Evolutionary conservation across 2,329 filamentous ascomycete species (phyloP), one percentile per base, ranked within the genome.

Genomic region (Epichloe baconii): DNA sequence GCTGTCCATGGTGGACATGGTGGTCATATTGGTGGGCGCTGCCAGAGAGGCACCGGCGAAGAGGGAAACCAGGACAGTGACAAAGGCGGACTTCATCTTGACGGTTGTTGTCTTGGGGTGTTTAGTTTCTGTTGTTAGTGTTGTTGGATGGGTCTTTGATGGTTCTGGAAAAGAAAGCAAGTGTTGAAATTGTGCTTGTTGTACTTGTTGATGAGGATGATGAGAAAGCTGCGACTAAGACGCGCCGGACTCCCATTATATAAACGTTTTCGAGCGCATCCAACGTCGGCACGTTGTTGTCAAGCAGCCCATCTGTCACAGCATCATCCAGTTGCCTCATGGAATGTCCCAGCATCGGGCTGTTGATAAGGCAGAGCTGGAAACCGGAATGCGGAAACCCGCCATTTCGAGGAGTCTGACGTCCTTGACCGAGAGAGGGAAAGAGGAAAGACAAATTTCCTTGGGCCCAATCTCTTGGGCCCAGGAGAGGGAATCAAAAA

Each of bases 401-500:
- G 37, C 12, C 37, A 38, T 38, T 8, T 38, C 14, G 37, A n/a
- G 11, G 8, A 14, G 12, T 38, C 14, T 38, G 37, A 38, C 37
- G 37, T 38, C 37, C 14, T 38, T 38, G 37, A 38, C 37, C 37
- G n/a, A 8, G 37, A 14, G 14, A 26, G 23, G 23, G 6, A 26
- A 26, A 26, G 23, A n/a, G n/a, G 37, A 38, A 38, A 38, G 37
- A 14, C 37, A 38, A 15, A 14, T 38, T 31, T 31, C 10, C 31
- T 11, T 8, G 26, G 26, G 26, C 8, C 26, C 31, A 31, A 10
- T 10, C 8, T 8, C 8, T 8, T 31, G 26, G 26, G 26, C 1
- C 23, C 23, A 3, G 23, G 23, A 26, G 23, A 26, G 23, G 23
- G 23, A 31, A 69, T 37, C 48, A 66, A n/a, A 38, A n/a, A 38